These are phyloP conservation scores for Urostyla sp. DNA, from an alignment of 73 alveolate genomes.

Conservation along the genomic window DNA sequence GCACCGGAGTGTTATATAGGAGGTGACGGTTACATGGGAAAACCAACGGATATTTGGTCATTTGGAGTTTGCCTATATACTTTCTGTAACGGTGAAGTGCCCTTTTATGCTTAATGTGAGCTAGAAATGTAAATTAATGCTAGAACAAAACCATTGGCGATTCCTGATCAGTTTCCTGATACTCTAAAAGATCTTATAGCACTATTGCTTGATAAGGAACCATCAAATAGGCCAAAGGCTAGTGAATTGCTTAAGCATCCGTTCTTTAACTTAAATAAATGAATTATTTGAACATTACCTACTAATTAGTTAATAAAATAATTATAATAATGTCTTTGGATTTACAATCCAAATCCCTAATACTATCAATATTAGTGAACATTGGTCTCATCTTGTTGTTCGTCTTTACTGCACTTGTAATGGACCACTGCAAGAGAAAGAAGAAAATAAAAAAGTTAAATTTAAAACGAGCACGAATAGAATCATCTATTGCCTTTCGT, in stretches of 20 bases:
- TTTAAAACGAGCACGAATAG: too few relatives aligned
- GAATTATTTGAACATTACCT: neutral
- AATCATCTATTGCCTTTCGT: too few relatives aligned
- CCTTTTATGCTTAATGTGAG: slow-evolving; percentile 65
- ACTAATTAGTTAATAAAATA: neutral
- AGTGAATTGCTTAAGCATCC: slow-evolving; percentile 81
- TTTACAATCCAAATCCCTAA: slow-evolving; percentile 23
- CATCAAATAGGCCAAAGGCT: slow-evolving; percentile 80
- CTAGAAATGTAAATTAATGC: slow-evolving; percentile 66
- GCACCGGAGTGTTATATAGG: slow-evolving; percentile 72
- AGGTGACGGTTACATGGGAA: slow-evolving; percentile 49
- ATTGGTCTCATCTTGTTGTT: too few relatives aligned
- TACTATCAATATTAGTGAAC: neutral
- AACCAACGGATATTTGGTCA: slow-evolving; percentile 71
- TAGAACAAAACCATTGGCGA: slow-evolving; percentile 7
- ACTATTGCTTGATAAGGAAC: slow-evolving; percentile 82
- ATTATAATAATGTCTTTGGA: neutral
- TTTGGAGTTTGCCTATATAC: slow-evolving; percentile 61
- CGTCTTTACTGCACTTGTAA: too few relatives aligned
- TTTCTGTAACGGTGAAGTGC: slow-evolving; percentile 38
- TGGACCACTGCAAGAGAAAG: too few relatives aligned
- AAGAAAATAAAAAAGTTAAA: too few relatives aligned
- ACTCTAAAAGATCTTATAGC: slow-evolving; percentile 67
- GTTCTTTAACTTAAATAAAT: slow-evolving; percentile 54
- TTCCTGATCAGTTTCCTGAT: slow-evolving; percentile 29